Base-by-base conservation (phyloP, 805 yeast species). In the Candida multigemmis region DNA sequence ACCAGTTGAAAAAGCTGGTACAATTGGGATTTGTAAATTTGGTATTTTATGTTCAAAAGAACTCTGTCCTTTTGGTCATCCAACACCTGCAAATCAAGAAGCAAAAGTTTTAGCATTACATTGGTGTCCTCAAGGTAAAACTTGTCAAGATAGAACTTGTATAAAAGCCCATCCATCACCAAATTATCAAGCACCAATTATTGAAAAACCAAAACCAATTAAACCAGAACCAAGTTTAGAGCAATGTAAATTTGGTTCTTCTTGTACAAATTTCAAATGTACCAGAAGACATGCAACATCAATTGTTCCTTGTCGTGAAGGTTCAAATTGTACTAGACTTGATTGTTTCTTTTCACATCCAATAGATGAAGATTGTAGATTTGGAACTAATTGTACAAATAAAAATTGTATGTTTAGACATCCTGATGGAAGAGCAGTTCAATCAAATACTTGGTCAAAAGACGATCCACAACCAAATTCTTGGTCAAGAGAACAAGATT, bases 311-410 rank as follows among this genome's bases (percentile, higher is more conserved):
- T 86, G 96, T 50, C 82, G 94, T 46, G 83, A 77, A 16, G 95
- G 96, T 14, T 70, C 71, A 15, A 65, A 65, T 25, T 86, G 96
- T 60, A 67, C 72, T 12, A 73, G 94, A 52, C 60, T 73, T 25
- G 91, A 86, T 50, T 86, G 96, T 57, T 63, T 68, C 26, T 86
- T 84, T 52, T 67, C 80, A 12, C 96, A 86, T 52, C 94, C 94
- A 22, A 59, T 83, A 21, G 65, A 65, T 36, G 87, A 79, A 45
- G 77, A 68, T 28, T 86, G 96, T 59, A 81, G 79, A 41, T 86
- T 76, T 53, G 93, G 85, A 9, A 63, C 64, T 32, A 71, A 72
- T 35, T 86, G 96, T 57, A 71, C 66, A 41, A 84, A 83, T 50
- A 62, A 63, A 27, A 61, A 65, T 29, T 86, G 96, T 64, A 50